Conservation (phyloP, 495 filamentous ascomycete species). For the Penicillium argentinense region DNA sequence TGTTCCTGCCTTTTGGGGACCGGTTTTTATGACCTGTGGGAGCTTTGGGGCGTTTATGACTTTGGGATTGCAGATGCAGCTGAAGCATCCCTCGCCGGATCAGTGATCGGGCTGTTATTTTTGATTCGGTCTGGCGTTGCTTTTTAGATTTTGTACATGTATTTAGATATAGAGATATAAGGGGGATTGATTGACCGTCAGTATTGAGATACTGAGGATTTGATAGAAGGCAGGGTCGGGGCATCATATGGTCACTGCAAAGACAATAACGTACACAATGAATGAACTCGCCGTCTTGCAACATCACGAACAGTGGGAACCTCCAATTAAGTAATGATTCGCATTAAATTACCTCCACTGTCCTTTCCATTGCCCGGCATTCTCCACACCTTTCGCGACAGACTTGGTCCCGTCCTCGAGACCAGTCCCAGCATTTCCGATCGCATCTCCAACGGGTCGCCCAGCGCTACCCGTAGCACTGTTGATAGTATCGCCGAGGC, state of each 20-base stretch:
- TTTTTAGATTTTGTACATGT: neutral
- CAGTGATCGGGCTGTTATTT: neutral
- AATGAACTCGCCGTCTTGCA: too few relatives aligned
- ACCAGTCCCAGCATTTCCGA: slow-evolving; percentile 59
- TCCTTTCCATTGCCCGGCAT: slow-evolving; percentile 66
- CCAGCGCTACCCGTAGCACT: slow-evolving; percentile 63
- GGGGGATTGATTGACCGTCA: too few relatives aligned
- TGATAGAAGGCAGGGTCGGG: too few relatives aligned
- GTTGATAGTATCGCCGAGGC: slow-evolving; percentile 62
- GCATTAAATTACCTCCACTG: neutral
- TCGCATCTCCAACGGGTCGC: slow-evolving; percentile 63
- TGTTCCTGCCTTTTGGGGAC: slow-evolving; percentile 34
- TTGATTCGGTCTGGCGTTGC: neutral
- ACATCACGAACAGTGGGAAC: too few relatives aligned
- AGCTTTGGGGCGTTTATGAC: slow-evolving; percentile 18
- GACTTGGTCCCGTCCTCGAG: slow-evolving; percentile 57
- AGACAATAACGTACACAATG: too few relatives aligned
- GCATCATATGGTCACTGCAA: too few relatives aligned
- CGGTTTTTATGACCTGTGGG: slow-evolving; percentile 27
- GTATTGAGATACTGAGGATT: too few relatives aligned
- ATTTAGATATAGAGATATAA: slow-evolving; percentile 5
- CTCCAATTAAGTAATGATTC: too few relatives aligned
- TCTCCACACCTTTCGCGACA: slow-evolving; percentile 63
- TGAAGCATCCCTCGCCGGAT: slow-evolving; percentile 5
- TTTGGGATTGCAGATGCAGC: slow-evolving; percentile 17